Base-by-base conservation (phyloP, 2,329 filamentous ascomycete species). In the Cercospora zeina region DNA sequence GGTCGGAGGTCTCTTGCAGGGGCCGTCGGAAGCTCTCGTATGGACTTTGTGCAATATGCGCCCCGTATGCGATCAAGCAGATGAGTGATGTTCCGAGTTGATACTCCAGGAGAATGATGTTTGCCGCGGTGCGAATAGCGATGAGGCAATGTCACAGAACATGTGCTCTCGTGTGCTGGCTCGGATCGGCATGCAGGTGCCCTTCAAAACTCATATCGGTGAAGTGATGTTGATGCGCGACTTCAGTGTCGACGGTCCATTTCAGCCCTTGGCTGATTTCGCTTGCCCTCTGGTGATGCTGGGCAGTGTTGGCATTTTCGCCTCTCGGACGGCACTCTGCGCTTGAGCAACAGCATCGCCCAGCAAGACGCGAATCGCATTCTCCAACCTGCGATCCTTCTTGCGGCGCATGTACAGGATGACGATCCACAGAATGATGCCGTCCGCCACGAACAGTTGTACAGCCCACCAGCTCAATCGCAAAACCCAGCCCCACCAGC, bases 401-500 rank as follows among this genome's bases (percentile, higher is more conserved):
- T 85, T 85, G 67, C 82, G 83, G 58, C 90, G 80, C 84, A 93
- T 83, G 84, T 88, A 93, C 6, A 91, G 70, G 53, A 93, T 74
- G 37, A 93, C 77, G 1, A 91, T 67, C 30, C 80, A 81, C 13
- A 93, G 74, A 2, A 92, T 76, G 27, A 89, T 79, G 9, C 87
- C 73, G 75, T 97, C 91, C 49, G 89, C 81, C 30, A 89, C 79
- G 5, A 95, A 69, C 71, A 97, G 91, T 73, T 91, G 91, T 42
- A 88, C 75, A 19, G 84, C 74, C 42, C 85, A 77, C 89, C 89
- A 93, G 0, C 89, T 74, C 3, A 88, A 69, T 84, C 91, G 91
- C 49, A 85, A 80, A 1, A 88, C 54, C 90, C 91, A 96, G 1
- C 87, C 83, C 54, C 85, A 82, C 24, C 89, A 75, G 58, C 84